Evolutionary conservation across 352 stramenopile species (phyloP).

Genomic region (Pilasporangium apinafurcum): DNA sequence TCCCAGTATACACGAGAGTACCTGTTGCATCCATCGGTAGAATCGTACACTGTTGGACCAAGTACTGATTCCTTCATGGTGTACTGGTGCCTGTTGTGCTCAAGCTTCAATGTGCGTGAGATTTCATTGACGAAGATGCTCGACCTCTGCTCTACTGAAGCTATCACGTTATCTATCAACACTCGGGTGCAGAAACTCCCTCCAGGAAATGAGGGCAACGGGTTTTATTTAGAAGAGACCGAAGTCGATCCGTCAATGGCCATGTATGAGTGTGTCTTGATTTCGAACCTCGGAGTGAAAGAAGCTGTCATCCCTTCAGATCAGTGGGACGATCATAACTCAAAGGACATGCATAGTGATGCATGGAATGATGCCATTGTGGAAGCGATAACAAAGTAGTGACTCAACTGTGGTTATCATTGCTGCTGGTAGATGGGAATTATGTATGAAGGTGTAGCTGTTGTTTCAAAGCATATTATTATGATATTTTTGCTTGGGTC

Average conservation of each 20-base stretch:
- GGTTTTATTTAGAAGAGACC: constrained; percentile 57
- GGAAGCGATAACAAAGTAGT: constrained; percentile 29
- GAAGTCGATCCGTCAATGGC: constrained; percentile 17
- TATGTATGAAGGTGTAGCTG: no score
- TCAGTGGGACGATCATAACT: constrained; percentile 1
- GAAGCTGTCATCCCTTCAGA: constrained; percentile 23
- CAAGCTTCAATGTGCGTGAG: constrained; percentile 68
- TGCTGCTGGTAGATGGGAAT: no score
- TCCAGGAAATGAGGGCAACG: constrained; percentile 22
- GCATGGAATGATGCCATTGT: constrained; percentile 42
- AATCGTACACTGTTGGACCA: constrained; percentile 6
- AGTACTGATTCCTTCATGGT: constrained; percentile 28
- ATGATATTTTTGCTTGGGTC: no score
- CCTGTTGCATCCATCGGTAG: constrained; percentile 3
- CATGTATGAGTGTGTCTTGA: constrained; percentile 39
- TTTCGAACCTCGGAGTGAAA: constrained; percentile 46
- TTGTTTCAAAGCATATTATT: no score
- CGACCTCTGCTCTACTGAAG: constrained; percentile 36
- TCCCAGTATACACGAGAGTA: constrained; percentile 51
- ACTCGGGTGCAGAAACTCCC: constrained; percentile 20
- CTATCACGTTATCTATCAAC: constrained; percentile 27
- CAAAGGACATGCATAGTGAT: constrained; percentile 29
- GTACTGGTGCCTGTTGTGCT: constrained; percentile 61
- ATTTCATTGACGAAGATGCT: constrained; percentile 48
- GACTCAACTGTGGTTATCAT: background rate